These are phyloP conservation scores for Kwoniella shivajii DNA, from an alignment of 1,284 basidiomycete genomes.

Conservation along the genomic window DNA sequence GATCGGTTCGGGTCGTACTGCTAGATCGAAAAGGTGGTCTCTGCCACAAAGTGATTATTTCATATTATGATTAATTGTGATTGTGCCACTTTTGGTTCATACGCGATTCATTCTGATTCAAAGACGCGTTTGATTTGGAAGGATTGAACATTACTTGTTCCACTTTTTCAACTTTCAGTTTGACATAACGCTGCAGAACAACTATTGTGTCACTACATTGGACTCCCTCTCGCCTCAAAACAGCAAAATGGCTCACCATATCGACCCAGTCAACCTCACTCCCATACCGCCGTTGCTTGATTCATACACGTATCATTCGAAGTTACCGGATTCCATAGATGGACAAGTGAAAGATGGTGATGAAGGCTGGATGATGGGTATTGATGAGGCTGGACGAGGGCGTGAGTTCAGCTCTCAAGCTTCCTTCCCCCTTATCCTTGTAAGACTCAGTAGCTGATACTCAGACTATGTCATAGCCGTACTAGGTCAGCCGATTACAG, in stretches of 20 bases:
- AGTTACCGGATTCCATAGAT: conserved; percentile 61
- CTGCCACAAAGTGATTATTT: no score
- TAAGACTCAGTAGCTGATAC: neutral
- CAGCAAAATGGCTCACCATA: conserved; percentile 10
- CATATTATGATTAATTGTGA: no score
- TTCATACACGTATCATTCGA: conserved; percentile 82
- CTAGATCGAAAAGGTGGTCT: no score
- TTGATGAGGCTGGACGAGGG: conserved; percentile 95
- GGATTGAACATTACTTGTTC: neutral
- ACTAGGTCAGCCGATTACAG: conserved; percentile 60
- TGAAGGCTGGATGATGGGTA: conserved; percentile 71
- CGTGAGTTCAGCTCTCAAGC: no score
- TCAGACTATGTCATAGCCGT: conserved; percentile 59
- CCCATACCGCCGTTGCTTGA: conserved; percentile 64
- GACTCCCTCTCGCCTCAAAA: no score
- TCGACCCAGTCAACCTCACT: conserved; percentile 56
- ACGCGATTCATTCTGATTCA: no score
- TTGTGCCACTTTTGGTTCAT: no score
- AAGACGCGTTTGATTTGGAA: conserved; percentile 4
- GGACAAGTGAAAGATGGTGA: conserved; percentile 59
- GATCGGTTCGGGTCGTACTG: no score
- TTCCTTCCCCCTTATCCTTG: no score
- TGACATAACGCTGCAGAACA: no score
- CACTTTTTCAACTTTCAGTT: neutral
- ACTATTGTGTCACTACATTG: no score